Evolutionary conservation across 2,329 filamentous ascomycete species (phyloP).

Genomic region (Fusarium bulbicola): DNA sequence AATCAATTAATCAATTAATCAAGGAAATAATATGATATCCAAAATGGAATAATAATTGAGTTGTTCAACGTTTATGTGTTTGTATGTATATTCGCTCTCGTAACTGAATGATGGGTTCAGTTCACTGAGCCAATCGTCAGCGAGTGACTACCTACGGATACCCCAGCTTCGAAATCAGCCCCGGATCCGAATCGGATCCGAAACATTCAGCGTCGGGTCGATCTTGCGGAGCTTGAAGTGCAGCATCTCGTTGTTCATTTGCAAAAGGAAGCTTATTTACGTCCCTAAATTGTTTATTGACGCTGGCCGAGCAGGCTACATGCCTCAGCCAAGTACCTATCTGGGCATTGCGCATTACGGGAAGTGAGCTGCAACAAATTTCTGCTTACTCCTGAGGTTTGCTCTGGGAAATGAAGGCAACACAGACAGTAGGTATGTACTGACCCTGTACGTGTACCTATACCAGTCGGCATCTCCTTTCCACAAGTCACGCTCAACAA

Average conservation of each 20-base stretch:
- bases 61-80: neutral
- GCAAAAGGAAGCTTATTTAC: neutral
- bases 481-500: neutral
- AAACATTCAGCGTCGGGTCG: neutral
- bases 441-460: neutral
- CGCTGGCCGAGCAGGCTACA: neutral
- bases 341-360: neutral
- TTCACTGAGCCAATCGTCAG: neutral
- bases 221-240: neutral
- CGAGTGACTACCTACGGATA: neutral
- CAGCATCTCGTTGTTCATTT: neutral
- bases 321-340: neutral
- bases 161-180: neutral
- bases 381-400: neutral
- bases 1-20: too few species aligned
- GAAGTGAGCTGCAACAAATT: neutral
- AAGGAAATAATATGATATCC: neutral
- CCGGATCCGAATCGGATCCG: conserved; percentile 34
- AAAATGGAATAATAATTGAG: neutral
- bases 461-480: neutral
- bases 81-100: neutral
- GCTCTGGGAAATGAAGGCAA: neutral
- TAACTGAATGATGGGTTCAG: neutral
- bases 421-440: too few species aligned
- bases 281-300: neutral